phyloP scores from a whole-genome alignment of 352 stramenopile species.

The Globisporangium heterothallicum region DNA sequence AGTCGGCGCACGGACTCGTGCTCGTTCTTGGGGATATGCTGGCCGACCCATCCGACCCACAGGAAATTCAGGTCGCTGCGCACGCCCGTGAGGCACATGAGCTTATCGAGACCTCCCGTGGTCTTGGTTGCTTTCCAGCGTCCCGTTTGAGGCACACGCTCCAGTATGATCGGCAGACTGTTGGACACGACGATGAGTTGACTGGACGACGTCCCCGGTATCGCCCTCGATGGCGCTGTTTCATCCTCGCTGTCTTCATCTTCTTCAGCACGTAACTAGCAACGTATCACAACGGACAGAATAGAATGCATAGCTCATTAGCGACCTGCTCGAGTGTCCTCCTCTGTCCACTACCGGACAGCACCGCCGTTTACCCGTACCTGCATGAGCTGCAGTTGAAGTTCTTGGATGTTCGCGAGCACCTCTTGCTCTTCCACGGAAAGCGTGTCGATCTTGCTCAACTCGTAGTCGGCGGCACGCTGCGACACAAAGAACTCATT shows the following conservation, averaged over 20 bases:
- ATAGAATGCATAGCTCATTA: too few relatives aligned
- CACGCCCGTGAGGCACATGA: slow-evolving; percentile 75
- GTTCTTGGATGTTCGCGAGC: slow-evolving; percentile 85
- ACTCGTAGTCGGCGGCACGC: slow-evolving; percentile 59
- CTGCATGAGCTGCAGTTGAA: slow-evolving; percentile 83
- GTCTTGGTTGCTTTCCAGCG: slow-evolving; percentile 83
- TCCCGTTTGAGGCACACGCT: slow-evolving; percentile 68
- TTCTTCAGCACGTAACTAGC: slow-evolving; percentile 56
- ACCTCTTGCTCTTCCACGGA: slow-evolving; percentile 86
- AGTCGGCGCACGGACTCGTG: slow-evolving; percentile 66
- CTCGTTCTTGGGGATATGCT: slow-evolving; percentile 80
- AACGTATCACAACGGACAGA: neutral
- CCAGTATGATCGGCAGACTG: slow-evolving; percentile 69
- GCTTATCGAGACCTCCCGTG: slow-evolving; percentile 80
- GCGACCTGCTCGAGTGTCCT: too few relatives aligned
- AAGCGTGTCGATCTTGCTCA: slow-evolving; percentile 62
- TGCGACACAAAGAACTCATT: slow-evolving; percentile 81
- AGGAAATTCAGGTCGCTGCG: slow-evolving; percentile 65
- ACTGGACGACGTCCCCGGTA: slow-evolving; percentile 14
- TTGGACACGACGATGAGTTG: slow-evolving; percentile 89
- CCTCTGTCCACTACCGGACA: too few relatives aligned
- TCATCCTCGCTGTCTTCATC: slow-evolving; percentile 61
- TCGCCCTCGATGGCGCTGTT: slow-evolving; percentile 14
- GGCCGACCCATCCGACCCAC: slow-evolving; percentile 88
- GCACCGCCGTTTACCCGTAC: slow-evolving; percentile 4